A percentile compares a stretch with the other conserved stretches of the same genome.
Evolutionary conservation across 2,329 filamentous ascomycete species (phyloP).

Genomic region (Nakataea oryzae): DNA sequence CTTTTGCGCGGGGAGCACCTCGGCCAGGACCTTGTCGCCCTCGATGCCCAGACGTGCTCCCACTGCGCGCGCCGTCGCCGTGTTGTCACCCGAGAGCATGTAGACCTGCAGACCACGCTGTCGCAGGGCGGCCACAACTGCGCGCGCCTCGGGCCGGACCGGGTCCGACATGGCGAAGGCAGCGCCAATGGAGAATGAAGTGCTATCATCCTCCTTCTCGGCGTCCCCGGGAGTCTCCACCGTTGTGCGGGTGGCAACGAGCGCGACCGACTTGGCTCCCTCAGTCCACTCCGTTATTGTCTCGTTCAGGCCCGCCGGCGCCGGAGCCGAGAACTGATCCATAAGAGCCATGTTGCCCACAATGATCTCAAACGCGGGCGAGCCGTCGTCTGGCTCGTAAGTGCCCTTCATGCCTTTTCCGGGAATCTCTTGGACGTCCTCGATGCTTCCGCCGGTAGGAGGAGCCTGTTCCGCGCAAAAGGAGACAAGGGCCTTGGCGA

Average conservation of each 20-base stretch:
- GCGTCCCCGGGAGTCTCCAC: neutral
- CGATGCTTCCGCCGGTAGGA: constrained; percentile 20
- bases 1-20: constrained; percentile 78
- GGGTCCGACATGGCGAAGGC: constrained; percentile 73
- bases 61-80: constrained; percentile 72
- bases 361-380: constrained; percentile 37
- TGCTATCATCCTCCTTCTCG: neutral
- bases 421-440: constrained; percentile 52
- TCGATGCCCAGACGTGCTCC: constrained; percentile 67
- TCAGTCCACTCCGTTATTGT: constrained; percentile 46
- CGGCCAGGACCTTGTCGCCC: constrained; percentile 66
- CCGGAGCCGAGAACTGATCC: constrained; percentile 30
- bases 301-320: constrained; percentile 22
- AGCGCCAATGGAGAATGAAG: constrained; percentile 44
- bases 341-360: constrained; percentile 69
- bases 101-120: constrained; percentile 62
- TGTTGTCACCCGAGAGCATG: constrained; percentile 91
- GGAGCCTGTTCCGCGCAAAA: constrained; percentile 39
- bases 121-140: constrained; percentile 55
- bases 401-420: constrained; percentile 60
- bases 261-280: constrained; percentile 53
- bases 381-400: constrained; percentile 23
- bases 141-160: constrained; percentile 60
- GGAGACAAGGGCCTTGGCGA: constrained; percentile 58
- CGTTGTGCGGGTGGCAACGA: constrained; percentile 36